Evolutionary conservation across 495 filamentous ascomycete genomes (phyloP), one percentile per base, ranked within the genome.

Genomic region (Penicillium canescens): DNA sequence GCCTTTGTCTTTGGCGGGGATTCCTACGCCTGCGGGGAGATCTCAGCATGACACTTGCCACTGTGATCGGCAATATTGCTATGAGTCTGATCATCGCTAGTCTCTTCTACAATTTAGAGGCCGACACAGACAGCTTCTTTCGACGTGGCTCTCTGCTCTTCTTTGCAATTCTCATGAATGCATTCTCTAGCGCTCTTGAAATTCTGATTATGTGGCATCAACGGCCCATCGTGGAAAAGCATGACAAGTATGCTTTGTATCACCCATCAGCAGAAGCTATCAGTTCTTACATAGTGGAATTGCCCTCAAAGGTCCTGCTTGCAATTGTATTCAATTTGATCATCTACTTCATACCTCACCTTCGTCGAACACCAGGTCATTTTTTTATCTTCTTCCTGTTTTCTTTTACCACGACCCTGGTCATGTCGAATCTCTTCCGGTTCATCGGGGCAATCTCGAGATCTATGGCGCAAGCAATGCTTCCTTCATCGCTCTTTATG

Each of bases 221-320:
- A 80, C 84, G 92, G 12, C 84, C 88, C 1, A 96, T 97, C 61
- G 91, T 97, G 50, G 92, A 96, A 63, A 97, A 97, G 63, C 92
- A 97, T 61, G 73, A 76, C 47, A 85, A 86, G 54, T 97, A 96
- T 65, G 92, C 92, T n/a, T 76, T 96, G 18, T 96, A 96, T 60
- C 92, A 96, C 64, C 89, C 92, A 1, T 90, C 88, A 4, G 86
- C 91, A 12, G 92, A 96, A 74, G 90, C 91, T 2, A 78, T 95
- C 45, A 83, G 91, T 3, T 91, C 86, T 11, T 91, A 92, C 82
- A 71, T 96, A 18, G 85, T 82, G 52, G 92, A 96, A 60, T 60
- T 96, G 59, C 92, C 92, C 0, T 75, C 78, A 42, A 86, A 85
- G 54, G 55, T 82, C 4, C 11, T 76, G 18, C 78, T 80, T 13